Evolutionary conservation across 768 basidiomycete species (phyloP).

Genomic region (Suillus americanus): DNA sequence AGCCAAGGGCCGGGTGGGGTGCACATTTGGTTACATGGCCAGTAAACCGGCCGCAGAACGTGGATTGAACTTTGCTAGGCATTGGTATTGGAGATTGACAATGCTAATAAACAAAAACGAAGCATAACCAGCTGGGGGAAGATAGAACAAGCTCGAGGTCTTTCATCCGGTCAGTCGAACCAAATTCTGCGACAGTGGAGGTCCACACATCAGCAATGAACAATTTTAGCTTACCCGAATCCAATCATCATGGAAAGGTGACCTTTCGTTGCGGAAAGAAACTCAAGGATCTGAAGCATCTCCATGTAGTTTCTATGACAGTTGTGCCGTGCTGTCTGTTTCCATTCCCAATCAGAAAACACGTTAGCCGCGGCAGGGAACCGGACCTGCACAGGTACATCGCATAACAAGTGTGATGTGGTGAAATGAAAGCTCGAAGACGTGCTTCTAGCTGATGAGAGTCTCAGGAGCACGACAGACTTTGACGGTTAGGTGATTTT

Average conservation of each 20-base stretch:
- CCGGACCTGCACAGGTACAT: background rate
- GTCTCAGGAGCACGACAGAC: background rate
- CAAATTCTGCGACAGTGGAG: background rate
- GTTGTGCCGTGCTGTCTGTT: background rate
- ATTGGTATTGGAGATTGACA: background rate
- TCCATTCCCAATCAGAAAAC: background rate
- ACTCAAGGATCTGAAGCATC: background rate
- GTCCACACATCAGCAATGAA: background rate
- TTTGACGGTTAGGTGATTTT: background rate
- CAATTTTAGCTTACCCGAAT: background rate
- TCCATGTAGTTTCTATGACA: background rate
- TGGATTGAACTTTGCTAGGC: background rate
- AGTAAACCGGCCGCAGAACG: too few species aligned
- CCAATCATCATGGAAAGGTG: background rate
- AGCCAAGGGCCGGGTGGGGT: background rate
- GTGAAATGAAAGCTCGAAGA: background rate
- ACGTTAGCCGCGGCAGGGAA: background rate
- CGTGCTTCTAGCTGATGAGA: background rate
- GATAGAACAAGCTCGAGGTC: background rate
- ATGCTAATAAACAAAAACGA: background rate
- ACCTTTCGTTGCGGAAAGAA: background rate
- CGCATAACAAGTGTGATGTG: background rate
- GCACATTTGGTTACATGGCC: background rate
- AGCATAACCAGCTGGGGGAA: background rate
- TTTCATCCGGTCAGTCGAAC: background rate